phyloP scores from a whole-genome alignment of 2,329 filamentous ascomycete species.

The Ciborinia camelliae region DNA sequence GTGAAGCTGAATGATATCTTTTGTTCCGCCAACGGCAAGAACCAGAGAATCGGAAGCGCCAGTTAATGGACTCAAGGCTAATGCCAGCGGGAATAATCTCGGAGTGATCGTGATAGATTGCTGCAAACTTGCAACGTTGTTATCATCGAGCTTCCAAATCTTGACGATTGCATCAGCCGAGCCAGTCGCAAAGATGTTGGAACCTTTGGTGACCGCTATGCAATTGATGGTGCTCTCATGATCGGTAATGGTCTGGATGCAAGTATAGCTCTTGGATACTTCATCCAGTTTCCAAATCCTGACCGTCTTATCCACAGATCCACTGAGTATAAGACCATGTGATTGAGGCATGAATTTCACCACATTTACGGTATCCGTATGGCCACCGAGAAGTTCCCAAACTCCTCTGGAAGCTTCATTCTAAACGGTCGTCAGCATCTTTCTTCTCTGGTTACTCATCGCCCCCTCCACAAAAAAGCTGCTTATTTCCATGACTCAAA shows the following conservation, averaged over 20 bases:
- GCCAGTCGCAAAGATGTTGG: conserved; percentile 66
- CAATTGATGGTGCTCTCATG: conserved; percentile 77
- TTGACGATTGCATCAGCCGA: conserved; percentile 72
- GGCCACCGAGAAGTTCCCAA: conserved; percentile 65
- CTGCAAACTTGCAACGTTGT: conserved; percentile 50
- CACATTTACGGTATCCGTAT: conserved; percentile 76
- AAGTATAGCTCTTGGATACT: conserved; percentile 34
- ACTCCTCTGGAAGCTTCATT: conserved; percentile 51
- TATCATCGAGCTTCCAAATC: conserved; percentile 61
- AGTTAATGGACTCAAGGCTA: conserved; percentile 64
- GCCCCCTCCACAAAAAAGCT: not conserved
- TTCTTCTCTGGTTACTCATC: not conserved
- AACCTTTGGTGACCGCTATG: conserved; percentile 44
- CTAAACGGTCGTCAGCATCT: conserved; percentile 21
- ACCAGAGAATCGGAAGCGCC: conserved; percentile 51
- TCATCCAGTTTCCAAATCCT: conserved; percentile 62
- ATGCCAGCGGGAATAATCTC: conserved; percentile 75
- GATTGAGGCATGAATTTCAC: conserved; percentile 67
- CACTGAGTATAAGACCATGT: conserved; percentile 66
- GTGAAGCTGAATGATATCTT: conserved; percentile 76
- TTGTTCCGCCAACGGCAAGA: conserved; percentile 83
- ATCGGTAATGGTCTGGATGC: conserved; percentile 52
- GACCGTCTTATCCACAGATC: conserved; percentile 75
- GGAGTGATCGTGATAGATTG: conserved; percentile 72
- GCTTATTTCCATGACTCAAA: not conserved